Evolutionary conservation across 129 eudicot species (phyloP).

Genomic region (Centella asiatica): DNA sequence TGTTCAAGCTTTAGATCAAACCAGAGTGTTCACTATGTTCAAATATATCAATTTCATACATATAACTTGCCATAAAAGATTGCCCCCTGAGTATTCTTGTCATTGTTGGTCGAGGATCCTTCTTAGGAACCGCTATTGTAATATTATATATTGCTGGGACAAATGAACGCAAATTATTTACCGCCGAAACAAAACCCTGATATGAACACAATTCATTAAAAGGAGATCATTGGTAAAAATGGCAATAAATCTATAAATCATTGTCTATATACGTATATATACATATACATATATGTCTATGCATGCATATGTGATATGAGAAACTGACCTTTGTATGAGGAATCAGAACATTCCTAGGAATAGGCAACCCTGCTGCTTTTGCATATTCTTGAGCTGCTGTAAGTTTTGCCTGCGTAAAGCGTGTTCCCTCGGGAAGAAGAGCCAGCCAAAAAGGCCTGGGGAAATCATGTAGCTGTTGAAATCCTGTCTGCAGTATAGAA

Average conservation of each 20-base stretch:
- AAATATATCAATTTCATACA: not conserved
- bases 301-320: not conserved
- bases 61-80: constrained; percentile 60
- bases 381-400: constrained; percentile 65
- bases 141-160: constrained; percentile 84
- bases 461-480: constrained; percentile 38
- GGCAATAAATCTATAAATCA: not conserved
- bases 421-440: constrained; percentile 82
- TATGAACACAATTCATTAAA: not conserved
- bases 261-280: no score
- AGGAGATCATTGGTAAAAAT: constrained; percentile 1
- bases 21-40: no score
- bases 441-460: constrained; percentile 75
- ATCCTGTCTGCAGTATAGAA: constrained; percentile 39
- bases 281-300: not conserved
- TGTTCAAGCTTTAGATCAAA: no score
- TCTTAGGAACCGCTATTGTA: constrained; percentile 75
- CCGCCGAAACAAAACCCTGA: constrained; percentile 93
- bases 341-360: constrained; percentile 60
- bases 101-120: constrained; percentile 75
- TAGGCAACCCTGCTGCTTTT: constrained; percentile 42
- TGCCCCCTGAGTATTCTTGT: constrained; percentile 74
- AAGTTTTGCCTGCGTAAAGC: constrained; percentile 66
- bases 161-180: constrained; percentile 81
- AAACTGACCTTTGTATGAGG: constrained; percentile 62